phyloP scores from a whole-genome alignment of 2,329 filamentous ascomycete genomes.

The Calonectria leucothoes region DNA sequence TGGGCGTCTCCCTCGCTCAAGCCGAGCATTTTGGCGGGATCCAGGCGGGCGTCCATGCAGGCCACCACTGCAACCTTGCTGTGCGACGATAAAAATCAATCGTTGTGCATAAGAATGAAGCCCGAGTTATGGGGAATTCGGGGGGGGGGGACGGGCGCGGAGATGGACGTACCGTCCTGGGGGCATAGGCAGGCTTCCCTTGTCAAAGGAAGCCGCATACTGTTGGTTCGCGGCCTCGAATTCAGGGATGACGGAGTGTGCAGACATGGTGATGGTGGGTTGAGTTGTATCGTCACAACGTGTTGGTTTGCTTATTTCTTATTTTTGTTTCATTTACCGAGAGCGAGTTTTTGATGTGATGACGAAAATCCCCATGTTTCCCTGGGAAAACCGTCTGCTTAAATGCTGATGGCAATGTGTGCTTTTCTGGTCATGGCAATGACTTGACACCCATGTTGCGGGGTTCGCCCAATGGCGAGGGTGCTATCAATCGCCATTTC shows the following conservation, averaged over 20 bases:
- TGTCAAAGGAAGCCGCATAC: slow-evolving; percentile 35
- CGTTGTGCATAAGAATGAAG: not conserved
- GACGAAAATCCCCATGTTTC: not conserved
- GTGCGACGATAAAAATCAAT: not conserved
- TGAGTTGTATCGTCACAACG: not conserved
- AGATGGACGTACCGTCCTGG: slow-evolving; percentile 33
- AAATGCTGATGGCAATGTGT: not conserved
- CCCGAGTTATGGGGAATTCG: not conserved
- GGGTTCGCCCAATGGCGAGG: slow-evolving; percentile 19
- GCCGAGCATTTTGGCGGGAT: slow-evolving; percentile 58
- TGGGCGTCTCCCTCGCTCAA: slow-evolving; percentile 74
- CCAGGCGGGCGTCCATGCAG: slow-evolving; percentile 83
- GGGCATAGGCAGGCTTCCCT: slow-evolving; percentile 36
- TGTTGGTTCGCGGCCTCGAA: slow-evolving; percentile 38
- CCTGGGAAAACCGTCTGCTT: not conserved
- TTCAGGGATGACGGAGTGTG: slow-evolving; percentile 31
- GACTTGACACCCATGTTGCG: slow-evolving; percentile 11
- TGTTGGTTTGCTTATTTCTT: not conserved
- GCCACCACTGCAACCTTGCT: slow-evolving; percentile 64
- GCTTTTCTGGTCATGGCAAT: slow-evolving; percentile 11
- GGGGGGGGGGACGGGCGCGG: not conserved
- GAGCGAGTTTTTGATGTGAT: not conserved
- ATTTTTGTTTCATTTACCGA: no score
- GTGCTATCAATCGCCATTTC: slow-evolving; percentile 24
- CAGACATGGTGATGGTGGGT: slow-evolving; percentile 42